Evolutionary conservation across 345 rosid species (phyloP).

Genomic region (Crucihimalaya himalaica): DNA sequence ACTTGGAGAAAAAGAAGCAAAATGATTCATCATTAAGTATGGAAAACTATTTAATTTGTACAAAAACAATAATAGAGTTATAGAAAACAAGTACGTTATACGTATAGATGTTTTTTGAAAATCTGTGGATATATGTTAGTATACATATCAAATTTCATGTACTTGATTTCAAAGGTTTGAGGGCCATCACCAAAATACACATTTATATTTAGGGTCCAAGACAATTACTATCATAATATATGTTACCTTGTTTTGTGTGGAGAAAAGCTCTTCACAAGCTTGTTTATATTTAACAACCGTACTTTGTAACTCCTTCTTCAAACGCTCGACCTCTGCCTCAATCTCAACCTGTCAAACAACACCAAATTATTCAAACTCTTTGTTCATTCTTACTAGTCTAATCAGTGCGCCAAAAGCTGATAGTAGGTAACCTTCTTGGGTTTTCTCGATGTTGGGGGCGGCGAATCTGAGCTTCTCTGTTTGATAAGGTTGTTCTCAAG

Average conservation of each 20-base stretch:
- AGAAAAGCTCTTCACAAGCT: conserved; percentile 70
- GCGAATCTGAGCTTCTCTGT: not conserved
- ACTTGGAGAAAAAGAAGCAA: conserved; percentile 22
- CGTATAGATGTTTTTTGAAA: no score
- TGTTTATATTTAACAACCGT: conserved; percentile 61
- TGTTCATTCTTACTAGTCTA: not conserved
- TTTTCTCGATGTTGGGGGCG: conserved; percentile 17
- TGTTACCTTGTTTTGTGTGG: conserved; percentile 66
- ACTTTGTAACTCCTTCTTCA: conserved; percentile 62
- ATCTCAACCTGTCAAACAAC: conserved; percentile 50
- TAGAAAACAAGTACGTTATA: no score
- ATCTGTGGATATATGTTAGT: no score
- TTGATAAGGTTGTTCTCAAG: not conserved
- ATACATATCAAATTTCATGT: no score
- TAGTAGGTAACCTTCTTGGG: conserved; percentile 30
- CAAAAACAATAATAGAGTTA: no score
- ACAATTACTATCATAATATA: not conserved
- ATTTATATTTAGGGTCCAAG: not conserved
- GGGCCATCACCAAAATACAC: no score
- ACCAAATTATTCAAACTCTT: not conserved
- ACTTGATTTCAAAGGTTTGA: no score
- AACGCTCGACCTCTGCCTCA: conserved; percentile 60
- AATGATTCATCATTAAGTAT: not conserved
- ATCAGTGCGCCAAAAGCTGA: not conserved
- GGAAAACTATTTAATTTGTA: not conserved